Evolutionary conservation across 495 filamentous ascomycete species (phyloP).

Genomic region (Cenococcum geophilum): DNA sequence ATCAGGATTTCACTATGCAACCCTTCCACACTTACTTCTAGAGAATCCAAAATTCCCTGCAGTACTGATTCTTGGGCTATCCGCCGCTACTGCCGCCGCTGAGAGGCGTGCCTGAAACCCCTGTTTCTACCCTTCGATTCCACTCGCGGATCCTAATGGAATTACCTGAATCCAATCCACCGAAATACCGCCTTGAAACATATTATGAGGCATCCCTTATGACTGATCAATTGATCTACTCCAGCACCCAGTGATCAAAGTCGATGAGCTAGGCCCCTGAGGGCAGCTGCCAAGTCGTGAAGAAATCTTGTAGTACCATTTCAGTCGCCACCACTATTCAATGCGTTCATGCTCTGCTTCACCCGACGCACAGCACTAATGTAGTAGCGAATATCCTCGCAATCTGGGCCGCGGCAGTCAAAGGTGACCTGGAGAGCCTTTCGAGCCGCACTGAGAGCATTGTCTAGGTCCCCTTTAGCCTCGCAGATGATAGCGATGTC

Average conservation of each 20-base stretch:
- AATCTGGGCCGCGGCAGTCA: constrained; percentile 16
- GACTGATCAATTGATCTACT: neutral
- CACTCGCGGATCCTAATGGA: neutral
- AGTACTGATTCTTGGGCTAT: too few species aligned
- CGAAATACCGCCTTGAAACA: neutral
- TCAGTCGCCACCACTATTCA: neutral
- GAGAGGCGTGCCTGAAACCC: too few species aligned
- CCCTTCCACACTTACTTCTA: too few species aligned
- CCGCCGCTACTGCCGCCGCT: too few species aligned
- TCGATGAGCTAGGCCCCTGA: neutral
- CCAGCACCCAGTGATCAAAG: neutral
- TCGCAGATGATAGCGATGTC: constrained; percentile 24
- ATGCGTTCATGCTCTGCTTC: constrained; percentile 9
- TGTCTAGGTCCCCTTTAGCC: constrained; percentile 4
- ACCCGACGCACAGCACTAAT: constrained; percentile 2
- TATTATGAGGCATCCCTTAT: neutral
- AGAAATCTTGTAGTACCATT: neutral
- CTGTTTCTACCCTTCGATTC: neutral
- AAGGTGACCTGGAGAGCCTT: constrained; percentile 14
- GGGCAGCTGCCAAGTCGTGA: neutral
- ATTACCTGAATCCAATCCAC: neutral
- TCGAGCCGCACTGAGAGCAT: constrained; percentile 1
- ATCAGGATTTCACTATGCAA: too few species aligned
- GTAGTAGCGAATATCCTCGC: constrained; percentile 10
- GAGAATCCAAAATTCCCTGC: too few species aligned